A percentile compares a stretch with the other conserved stretches of the same genome.
phyloP scores from a whole-genome alignment of 768 basidiomycete genomes.

The Scleroderma citrinum region DNA sequence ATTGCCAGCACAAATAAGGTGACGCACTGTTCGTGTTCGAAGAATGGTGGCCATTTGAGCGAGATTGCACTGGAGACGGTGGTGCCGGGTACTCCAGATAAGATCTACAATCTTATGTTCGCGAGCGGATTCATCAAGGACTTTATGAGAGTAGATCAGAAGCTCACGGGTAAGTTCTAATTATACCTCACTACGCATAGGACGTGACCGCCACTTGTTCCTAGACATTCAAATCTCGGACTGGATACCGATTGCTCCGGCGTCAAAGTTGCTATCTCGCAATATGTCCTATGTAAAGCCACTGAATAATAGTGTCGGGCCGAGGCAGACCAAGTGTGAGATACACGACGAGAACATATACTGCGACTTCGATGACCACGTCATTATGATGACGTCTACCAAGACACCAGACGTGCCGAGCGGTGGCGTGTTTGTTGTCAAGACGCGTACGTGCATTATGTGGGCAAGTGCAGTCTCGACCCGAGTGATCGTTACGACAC shows the following conservation, averaged over 20 bases:
- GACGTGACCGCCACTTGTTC: not conserved
- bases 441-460: conserved; percentile 90
- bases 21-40: conserved; percentile 71
- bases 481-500: conserved; percentile 78
- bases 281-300: conserved; percentile 98
- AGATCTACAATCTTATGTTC: conserved; percentile 94
- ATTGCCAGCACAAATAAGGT: conserved; percentile 38
- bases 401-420: conserved; percentile 92
- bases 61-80: conserved; percentile 74
- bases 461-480: conserved; percentile 83
- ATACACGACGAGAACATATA: conserved; percentile 79
- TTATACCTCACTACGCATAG: not conserved
- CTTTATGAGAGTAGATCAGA: conserved; percentile 87
- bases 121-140: conserved; percentile 93
- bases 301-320: conserved; percentile 79
- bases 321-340: conserved; percentile 94
- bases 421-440: conserved; percentile 88
- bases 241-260: conserved; percentile 68
- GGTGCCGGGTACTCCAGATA: conserved; percentile 88
- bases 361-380: conserved; percentile 79
- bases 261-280: conserved; percentile 66
- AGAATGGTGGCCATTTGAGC: conserved; percentile 58
- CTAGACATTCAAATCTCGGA: conserved; percentile 94
- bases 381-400: conserved; percentile 83
- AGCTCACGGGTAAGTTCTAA: conserved; percentile 59